Percentiles rank a stretch among this genome's conserved stretches.
Conservation (phyloP, 108 stramenopile species). For the Conticribra weissflogii region DNA sequence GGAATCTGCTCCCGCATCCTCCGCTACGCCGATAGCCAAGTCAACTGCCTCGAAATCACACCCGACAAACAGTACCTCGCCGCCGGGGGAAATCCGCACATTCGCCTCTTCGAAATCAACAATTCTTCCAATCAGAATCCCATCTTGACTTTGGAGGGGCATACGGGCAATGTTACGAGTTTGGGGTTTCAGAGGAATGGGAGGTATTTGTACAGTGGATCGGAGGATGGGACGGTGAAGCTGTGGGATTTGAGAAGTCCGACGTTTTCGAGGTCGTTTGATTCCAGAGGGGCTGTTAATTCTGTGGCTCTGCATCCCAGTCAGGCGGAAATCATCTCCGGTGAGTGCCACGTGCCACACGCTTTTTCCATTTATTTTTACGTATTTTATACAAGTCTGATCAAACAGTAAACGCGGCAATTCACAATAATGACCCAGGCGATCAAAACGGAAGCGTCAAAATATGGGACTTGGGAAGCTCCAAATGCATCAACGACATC, state of each 20-base stretch:
- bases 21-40: conserved; percentile 92
- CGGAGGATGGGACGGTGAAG: conserved; percentile 88
- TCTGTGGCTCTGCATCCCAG: conserved; percentile 93
- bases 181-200: conserved; percentile 97
- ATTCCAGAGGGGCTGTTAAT: conserved; percentile 86
- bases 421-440: no score
- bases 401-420: no score
- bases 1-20: conserved; percentile 90
- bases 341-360: no score
- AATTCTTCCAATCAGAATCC: conserved; percentile 65
- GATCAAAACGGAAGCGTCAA: conserved; percentile 91
- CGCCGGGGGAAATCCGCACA: conserved; percentile 96
- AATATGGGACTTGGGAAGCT: conserved; percentile 83
- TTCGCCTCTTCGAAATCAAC: conserved; percentile 90
- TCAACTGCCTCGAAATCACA: conserved; percentile 95
- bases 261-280: conserved; percentile 89
- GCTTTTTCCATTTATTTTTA: no score
- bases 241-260: conserved; percentile 94
- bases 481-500: conserved; percentile 70
- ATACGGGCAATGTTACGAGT: conserved; percentile 90
- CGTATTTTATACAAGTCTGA: no score
- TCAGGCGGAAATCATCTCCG: conserved; percentile 93
- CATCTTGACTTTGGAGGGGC: conserved; percentile 83
- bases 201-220: conserved; percentile 88
- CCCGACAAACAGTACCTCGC: conserved; percentile 95